These are phyloP conservation scores for Orbilia ellipsospora DNA, from an alignment of 2,329 filamentous ascomycete genomes.

Conservation along the genomic window DNA sequence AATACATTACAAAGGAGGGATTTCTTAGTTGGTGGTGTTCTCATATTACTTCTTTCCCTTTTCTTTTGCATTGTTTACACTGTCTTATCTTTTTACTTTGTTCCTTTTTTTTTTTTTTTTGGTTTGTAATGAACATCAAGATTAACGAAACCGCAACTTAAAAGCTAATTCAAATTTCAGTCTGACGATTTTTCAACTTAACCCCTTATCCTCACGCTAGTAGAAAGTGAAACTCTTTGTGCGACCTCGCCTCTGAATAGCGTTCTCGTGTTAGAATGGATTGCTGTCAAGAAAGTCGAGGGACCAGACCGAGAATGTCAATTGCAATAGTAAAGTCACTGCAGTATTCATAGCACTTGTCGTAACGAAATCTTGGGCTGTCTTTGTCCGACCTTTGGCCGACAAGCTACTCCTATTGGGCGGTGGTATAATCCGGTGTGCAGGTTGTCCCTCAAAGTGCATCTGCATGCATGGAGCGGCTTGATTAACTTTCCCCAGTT, in stretches of 20 bases:
- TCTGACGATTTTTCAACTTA: constrained; percentile 5
- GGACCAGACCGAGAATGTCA: neutral
- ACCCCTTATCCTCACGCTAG: too few species aligned
- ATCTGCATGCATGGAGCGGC: constrained; percentile 46
- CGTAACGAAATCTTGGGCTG: too few species aligned
- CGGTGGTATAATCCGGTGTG: constrained; percentile 10
- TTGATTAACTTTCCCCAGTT: constrained; percentile 48
- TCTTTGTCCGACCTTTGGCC: constrained; percentile 5
- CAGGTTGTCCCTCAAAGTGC: constrained; percentile 11
- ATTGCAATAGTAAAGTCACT: neutral
- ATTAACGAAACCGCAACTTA: constrained; percentile 18
- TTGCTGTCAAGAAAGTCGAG: too few species aligned
- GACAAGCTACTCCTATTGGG: constrained; percentile 37
- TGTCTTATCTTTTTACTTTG: neutral
- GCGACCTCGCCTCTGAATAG: neutral
- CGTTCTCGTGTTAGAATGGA: too few species aligned
- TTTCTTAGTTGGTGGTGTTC: neutral
- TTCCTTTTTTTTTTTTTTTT: constrained; percentile 3
- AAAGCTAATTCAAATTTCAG: constrained; percentile 43
- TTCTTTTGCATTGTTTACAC: neutral
- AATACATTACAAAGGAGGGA: constrained; percentile 4
- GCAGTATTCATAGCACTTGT: too few species aligned
- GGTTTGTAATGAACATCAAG: constrained; percentile 8
- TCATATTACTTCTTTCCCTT: constrained; percentile 1
- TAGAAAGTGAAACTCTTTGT: constrained; percentile 2